Evolutionary conservation across 768 basidiomycete genomes (phyloP).

Genomic region (Pholiota conissans): DNA sequence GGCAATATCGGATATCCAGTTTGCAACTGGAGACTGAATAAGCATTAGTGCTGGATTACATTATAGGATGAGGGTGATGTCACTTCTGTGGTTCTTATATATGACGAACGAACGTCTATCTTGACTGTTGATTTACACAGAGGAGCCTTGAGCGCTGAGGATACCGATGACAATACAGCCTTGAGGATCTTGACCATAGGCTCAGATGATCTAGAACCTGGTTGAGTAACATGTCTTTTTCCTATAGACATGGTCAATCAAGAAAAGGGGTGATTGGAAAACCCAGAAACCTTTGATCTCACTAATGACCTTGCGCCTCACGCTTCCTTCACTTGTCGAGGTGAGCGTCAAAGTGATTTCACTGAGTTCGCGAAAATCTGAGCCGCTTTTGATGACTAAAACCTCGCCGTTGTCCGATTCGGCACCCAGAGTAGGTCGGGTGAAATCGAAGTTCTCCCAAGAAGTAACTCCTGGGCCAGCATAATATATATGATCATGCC

Average conservation of each 20-base stretch:
- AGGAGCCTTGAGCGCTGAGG: conserved; percentile 67
- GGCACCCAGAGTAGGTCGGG: conserved; percentile 55
- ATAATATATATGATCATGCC: conserved; percentile 88
- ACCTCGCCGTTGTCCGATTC: conserved; percentile 74
- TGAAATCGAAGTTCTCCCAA: conserved; percentile 68
- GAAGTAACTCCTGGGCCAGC: conserved; percentile 60
- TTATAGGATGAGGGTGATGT: conserved; percentile 1
- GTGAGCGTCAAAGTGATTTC: conserved; percentile 67
- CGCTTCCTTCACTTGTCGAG: conserved; percentile 57
- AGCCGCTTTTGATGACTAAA: conserved; percentile 82
- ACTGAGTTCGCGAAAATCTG: conserved; percentile 86
- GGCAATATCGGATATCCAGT: conserved; percentile 87
- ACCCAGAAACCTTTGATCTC: conserved; percentile 50
- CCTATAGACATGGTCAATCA: conserved; percentile 38
- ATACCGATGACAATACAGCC: conserved; percentile 66
- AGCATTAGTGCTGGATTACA: background rate
- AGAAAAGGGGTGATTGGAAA: background rate
- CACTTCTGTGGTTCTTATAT: conserved; percentile 75
- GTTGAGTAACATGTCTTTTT: conserved; percentile 61
- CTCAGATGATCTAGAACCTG: conserved; percentile 56
- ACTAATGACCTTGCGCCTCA: conserved; percentile 65
- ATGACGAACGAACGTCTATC: conserved; percentile 74
- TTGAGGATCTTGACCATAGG: conserved; percentile 59
- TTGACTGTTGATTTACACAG: conserved; percentile 69
- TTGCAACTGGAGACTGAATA: conserved; percentile 61